Conservation (phyloP, 495 filamentous ascomycete species). For the Aspergillus cristatus region DNA sequence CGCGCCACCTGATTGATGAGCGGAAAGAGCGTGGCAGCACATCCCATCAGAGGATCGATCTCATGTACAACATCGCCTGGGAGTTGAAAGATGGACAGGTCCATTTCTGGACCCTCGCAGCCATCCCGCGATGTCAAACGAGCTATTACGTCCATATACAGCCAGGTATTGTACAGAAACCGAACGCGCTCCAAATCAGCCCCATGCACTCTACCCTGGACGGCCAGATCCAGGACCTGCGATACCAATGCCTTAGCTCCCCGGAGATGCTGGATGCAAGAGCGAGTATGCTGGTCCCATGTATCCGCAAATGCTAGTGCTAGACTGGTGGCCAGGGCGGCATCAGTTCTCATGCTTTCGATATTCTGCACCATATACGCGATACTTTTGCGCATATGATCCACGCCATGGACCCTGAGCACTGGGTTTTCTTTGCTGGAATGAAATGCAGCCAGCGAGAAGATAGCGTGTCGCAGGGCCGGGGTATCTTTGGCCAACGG, state of each 20-base stretch:
- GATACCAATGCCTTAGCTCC: conserved; percentile 60
- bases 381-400: conserved; percentile 64
- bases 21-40: conserved; percentile 63
- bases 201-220: conserved; percentile 18
- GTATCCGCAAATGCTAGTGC: conserved; percentile 69
- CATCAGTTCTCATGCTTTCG: conserved; percentile 52
- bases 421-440: conserved; percentile 48
- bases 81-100: conserved; percentile 29
- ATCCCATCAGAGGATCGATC: conserved; percentile 71
- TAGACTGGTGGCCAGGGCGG: conserved; percentile 64
- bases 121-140: conserved; percentile 60
- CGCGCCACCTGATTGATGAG: conserved; percentile 62
- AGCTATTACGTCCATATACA: conserved; percentile 78
- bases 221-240: conserved; percentile 40
- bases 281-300: conserved; percentile 69
- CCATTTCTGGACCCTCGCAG: conserved; percentile 46
- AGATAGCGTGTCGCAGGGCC: conserved; percentile 66
- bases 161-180: conserved; percentile 70
- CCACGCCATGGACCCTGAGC: conserved; percentile 57
- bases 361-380: conserved; percentile 48
- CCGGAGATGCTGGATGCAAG: conserved; percentile 63
- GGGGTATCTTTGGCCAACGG: conserved; percentile 58
- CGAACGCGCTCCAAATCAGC: conserved; percentile 48
- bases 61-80: conserved; percentile 41
- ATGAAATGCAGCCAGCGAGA: conserved; percentile 69